Base-by-base conservation (phyloP, 2,329 filamentous ascomycete genomes). In the Aspergillus felis region DNA sequence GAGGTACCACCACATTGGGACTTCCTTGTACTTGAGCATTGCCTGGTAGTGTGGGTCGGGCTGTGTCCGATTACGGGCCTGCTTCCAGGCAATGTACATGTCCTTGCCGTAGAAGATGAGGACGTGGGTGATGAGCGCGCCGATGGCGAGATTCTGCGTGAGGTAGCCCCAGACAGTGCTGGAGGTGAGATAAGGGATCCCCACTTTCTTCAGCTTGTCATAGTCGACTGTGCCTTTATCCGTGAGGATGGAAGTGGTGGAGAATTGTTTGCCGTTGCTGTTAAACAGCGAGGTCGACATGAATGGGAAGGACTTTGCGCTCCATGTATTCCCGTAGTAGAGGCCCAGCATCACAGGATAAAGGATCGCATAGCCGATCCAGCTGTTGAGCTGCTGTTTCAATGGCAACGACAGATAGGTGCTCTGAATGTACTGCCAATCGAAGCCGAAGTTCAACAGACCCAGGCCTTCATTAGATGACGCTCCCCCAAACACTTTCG, bases 1-100 rank as follows among this genome's bases (percentile, higher is more conserved):
- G 0, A 75, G 57, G 49, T 79, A 82, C 79, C 80, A 82, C 78
- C 77, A 81, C 74, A 77, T 71, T 1, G 67, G 67, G 1, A 63
- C 60, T 50, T 69, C 67, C 32, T 66, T 68, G 54, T 69, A 69
- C 29, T 60, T 65, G 25, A 63, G 53, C 67, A 69, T 69, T 17
- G 51, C 56, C 41, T 66, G 59, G 41, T 67, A 64, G 20, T 69
- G 67, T 2, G 54, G 65, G 27, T 69, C 67, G 5, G 59, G 60
- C 8, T 64, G 61, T 1, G 54, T 57, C 1, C 59, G 55, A n/a
- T 38, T 53, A 4, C 62, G 59, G 7, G 67, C 65, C 27, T 63
- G 59, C 29, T 66, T 64, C 56, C 59, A 68, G 4, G 67, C 59
- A 12, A 55, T 54, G 1, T 50, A 20, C 52, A 66, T 69, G 25